Percentiles rank a stretch among this genome's conserved stretches.
Evolutionary conservation across 2,329 filamentous ascomycete genomes (phyloP).

Genomic region (Paraconiothyrium brasiliense): DNA sequence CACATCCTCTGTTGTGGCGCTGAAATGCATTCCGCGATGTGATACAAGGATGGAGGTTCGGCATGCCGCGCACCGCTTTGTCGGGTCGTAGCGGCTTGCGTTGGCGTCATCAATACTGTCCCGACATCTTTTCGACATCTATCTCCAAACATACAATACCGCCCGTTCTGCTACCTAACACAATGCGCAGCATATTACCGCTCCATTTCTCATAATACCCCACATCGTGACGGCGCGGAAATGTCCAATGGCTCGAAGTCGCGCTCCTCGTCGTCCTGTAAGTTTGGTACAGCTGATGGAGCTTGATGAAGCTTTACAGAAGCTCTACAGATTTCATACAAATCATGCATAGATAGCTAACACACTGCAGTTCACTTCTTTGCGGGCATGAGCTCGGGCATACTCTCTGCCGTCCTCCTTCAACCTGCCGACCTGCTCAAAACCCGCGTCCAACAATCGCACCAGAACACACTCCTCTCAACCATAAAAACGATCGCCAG

Average conservation of each 20-base stretch:
- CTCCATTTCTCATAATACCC: constrained; percentile 31
- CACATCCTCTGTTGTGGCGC: neutral
- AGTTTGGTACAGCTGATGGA: constrained; percentile 22
- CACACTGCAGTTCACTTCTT: constrained; percentile 73
- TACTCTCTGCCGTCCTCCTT: constrained; percentile 86
- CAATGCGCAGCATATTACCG: constrained; percentile 20
- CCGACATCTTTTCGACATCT: constrained; percentile 3
- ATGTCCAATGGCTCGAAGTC: constrained; percentile 63
- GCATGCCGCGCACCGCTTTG: constrained; percentile 10
- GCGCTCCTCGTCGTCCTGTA: constrained; percentile 62
- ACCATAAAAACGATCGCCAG: constrained; percentile 76
- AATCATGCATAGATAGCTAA: constrained; percentile 10
- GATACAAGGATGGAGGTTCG: constrained; percentile 5
- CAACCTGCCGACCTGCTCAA: constrained; percentile 97
- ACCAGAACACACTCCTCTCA: constrained; percentile 70
- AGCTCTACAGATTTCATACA: neutral
- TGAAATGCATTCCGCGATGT: neutral
- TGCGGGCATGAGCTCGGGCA: constrained; percentile 86
- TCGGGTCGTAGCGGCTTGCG: constrained; percentile 14
- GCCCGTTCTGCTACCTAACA: constrained; percentile 18
- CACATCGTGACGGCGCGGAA: constrained; percentile 44
- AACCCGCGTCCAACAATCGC: constrained; percentile 91
- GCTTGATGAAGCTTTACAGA: neutral
- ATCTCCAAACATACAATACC: neutral
- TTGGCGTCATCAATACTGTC: constrained; percentile 11